Percentiles rank a stretch among this genome's conserved stretches.
Conservation (phyloP, 2,329 filamentous ascomycete species). For the Acarospora socialis region DNA sequence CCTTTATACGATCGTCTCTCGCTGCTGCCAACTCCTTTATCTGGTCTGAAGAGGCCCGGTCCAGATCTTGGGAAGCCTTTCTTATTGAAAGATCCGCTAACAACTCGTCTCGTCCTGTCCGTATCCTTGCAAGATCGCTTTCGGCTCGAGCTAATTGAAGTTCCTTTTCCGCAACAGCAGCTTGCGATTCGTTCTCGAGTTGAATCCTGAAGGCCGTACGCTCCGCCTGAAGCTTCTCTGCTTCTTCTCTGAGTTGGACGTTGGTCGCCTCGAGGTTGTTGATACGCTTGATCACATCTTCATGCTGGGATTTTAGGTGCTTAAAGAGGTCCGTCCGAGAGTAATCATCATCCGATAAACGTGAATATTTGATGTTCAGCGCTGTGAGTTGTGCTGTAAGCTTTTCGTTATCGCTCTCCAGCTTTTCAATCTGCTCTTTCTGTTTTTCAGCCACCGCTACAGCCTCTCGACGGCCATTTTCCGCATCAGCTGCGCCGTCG, state of each 20-base stretch:
- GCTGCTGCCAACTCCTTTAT: constrained; percentile 67
- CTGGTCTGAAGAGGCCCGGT: constrained; percentile 53
- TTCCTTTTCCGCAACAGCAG: constrained; percentile 61
- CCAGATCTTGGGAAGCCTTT: constrained; percentile 66
- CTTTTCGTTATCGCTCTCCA: constrained; percentile 61
- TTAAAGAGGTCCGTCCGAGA: constrained; percentile 89
- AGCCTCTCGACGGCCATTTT: constrained; percentile 64
- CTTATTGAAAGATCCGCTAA: constrained; percentile 66
- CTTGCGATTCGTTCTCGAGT: constrained; percentile 66
- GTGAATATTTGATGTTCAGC: constrained; percentile 45
- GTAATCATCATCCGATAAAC: constrained; percentile 82
- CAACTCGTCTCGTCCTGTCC: constrained; percentile 72
- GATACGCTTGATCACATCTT: constrained; percentile 81
- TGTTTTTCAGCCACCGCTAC: constrained; percentile 64
- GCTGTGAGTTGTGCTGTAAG: constrained; percentile 67
- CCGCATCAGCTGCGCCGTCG: constrained; percentile 48
- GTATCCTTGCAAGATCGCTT: constrained; percentile 70
- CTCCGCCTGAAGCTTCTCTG: constrained; percentile 72
- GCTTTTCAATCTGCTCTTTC: constrained; percentile 71
- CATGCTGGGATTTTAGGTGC: constrained; percentile 73
- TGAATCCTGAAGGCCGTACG: constrained; percentile 67
- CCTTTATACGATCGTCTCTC: constrained; percentile 64
- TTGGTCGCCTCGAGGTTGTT: constrained; percentile 87
- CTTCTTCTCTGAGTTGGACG: constrained; percentile 68
- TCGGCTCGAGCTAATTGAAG: constrained; percentile 68